Conservation (phyloP, 179 eudicot genomes). For the Silene noctiflora region DNA sequence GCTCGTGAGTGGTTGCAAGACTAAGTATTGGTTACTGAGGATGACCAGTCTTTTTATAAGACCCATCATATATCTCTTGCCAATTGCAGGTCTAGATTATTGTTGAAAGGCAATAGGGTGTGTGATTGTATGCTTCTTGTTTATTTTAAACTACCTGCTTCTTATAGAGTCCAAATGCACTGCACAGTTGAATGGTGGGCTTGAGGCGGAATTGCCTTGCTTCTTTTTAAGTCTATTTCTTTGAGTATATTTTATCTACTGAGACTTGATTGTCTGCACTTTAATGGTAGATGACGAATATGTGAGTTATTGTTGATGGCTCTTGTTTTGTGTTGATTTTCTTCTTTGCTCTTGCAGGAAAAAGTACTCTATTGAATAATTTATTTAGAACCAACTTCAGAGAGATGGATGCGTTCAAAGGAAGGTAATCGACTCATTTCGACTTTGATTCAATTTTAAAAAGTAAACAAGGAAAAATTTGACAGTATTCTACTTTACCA, state of each 20-base stretch:
- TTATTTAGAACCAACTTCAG: slow-evolving; percentile 77
- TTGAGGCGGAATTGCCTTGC: neutral
- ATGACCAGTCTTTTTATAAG: neutral
- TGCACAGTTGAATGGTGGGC: neutral
- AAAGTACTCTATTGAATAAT: slow-evolving; percentile 86
- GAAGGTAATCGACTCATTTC: slow-evolving; percentile 52
- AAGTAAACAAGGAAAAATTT: slow-evolving; percentile 1
- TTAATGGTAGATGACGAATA: neutral
- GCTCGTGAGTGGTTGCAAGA: neutral
- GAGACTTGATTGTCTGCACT: neutral
- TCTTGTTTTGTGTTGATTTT: slow-evolving; percentile 10
- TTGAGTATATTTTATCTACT: neutral
- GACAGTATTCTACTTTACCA: slow-evolving; percentile 26
- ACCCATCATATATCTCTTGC: neutral
- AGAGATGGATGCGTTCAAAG: slow-evolving; percentile 96
- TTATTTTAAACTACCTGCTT: neutral
- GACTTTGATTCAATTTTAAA: slow-evolving; percentile 15
- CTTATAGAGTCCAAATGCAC: neutral
- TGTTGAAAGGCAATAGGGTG: neutral
- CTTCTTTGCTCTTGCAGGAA: slow-evolving; percentile 46
- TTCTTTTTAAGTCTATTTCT: neutral
- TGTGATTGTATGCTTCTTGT: neutral
- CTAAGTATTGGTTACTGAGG: neutral
- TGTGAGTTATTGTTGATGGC: neutral
- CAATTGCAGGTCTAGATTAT: neutral